Evolutionary conservation across 768 basidiomycete species (phyloP), one percentile per base, ranked within the genome.

Genomic region (Auriscalpium microsporum): DNA sequence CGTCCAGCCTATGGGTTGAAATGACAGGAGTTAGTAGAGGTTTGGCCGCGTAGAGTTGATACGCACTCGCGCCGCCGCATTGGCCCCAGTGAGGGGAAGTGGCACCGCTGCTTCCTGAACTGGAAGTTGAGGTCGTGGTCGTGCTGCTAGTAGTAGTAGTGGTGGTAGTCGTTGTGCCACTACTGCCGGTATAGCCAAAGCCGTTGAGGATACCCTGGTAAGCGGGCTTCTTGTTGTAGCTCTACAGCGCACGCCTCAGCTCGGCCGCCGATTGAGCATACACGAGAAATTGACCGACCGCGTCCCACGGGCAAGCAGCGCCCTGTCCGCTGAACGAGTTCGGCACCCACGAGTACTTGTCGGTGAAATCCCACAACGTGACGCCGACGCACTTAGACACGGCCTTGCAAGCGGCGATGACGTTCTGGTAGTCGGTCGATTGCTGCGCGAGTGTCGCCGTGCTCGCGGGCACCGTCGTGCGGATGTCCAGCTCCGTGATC

Each of bases 401-500:
- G 19, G 53, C 71, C 56, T 74, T 71, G 63, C 84, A 85, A 7
- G 80, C 77, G 16, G 65, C 55, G 58, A 84, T 72, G 45, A 83
- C 76, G 14, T 72, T 75, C 63, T 75, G 66, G 58, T 82, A 85
- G 63, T 85, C 83, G 45, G 65, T 69, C 66, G 76, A 69, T 62
- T 85, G 83, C 61, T 84, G 81, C 17, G 67, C 71, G 44, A 81
- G 72, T 36, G 78, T 71, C 1, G 76, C 77, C 2, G 67, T 58
- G 1, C 80, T 81, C 14, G 71, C 75, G 16, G 82, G 83, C n/a
- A 81, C 71, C 10, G 73, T 76, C 75, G 83, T 83, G 47, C 84
- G 74, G 61, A 80, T 79, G 61, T 86, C 84, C 47, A 86, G 75
- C 64, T 85, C 84, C 3, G 84, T 86, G 60, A 85, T 78, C 16